A percentile compares a stretch with the other conserved stretches of the same genome.
Conservation (phyloP, 2,329 filamentous ascomycete genomes). For the Aureobasidium pullulans region DNA sequence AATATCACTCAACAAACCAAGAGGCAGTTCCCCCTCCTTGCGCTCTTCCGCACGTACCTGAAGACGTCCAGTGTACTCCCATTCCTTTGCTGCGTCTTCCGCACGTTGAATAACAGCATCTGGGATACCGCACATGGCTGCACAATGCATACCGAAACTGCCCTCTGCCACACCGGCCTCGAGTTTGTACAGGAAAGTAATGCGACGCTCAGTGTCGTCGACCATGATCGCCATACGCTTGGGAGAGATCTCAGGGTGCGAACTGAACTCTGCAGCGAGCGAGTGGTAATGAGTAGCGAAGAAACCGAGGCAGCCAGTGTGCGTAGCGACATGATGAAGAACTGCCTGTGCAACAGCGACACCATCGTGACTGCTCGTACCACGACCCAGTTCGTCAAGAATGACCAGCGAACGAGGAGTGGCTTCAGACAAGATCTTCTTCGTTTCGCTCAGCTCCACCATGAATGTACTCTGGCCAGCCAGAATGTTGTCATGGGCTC, state of each 20-base stretch:
- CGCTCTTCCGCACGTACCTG: slow-evolving; percentile 67
- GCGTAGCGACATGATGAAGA: slow-evolving; percentile 88
- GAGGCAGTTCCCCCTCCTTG: slow-evolving; percentile 70
- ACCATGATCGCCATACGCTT: slow-evolving; percentile 94
- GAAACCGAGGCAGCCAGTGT: slow-evolving; percentile 90
- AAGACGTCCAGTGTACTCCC: slow-evolving; percentile 89
- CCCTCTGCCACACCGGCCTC: slow-evolving; percentile 92
- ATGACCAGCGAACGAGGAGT: slow-evolving; percentile 93
- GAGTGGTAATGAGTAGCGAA: slow-evolving; percentile 98
- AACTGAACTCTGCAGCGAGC: slow-evolving; percentile 80
- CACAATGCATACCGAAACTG: slow-evolving; percentile 98
- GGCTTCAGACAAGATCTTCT: slow-evolving; percentile 93
- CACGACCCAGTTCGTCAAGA: slow-evolving; percentile 89
- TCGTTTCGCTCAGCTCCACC: slow-evolving; percentile 92
- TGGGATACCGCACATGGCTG: slow-evolving; percentile 93
- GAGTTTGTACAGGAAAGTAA: slow-evolving; percentile 95
- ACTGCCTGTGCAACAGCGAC: slow-evolving; percentile 95
- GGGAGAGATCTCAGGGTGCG: slow-evolving; percentile 78
- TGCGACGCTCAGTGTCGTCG: slow-evolving; percentile 70
- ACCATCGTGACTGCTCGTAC: slow-evolving; percentile 91
- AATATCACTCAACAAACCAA: slow-evolving; percentile 84
- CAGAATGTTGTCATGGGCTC: slow-evolving; percentile 98
- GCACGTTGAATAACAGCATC: slow-evolving; percentile 74
- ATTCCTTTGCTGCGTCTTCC: slow-evolving; percentile 79
- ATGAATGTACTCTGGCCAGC: slow-evolving; percentile 97